These are phyloP conservation scores for Fragosphaeria purpurea DNA, from an alignment of 2,329 filamentous ascomycete genomes.

Conservation along the genomic window DNA sequence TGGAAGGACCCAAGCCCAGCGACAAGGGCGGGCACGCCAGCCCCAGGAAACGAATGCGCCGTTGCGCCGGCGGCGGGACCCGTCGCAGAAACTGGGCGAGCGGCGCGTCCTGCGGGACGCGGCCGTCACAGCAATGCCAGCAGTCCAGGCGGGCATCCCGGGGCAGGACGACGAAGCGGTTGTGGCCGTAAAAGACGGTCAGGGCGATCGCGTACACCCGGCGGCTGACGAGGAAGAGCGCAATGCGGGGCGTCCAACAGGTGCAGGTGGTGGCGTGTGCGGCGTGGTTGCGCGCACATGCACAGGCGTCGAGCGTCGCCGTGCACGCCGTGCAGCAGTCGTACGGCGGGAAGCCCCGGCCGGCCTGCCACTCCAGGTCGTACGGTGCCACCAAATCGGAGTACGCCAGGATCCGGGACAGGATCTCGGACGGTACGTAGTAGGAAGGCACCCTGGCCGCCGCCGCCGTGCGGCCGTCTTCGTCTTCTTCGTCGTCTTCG, in stretches of 20 bases:
- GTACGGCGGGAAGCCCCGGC: background rate
- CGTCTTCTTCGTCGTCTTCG: no score
- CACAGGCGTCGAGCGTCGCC: conserved; percentile 1
- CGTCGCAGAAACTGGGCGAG: background rate
- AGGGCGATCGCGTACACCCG: background rate
- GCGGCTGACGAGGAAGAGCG: background rate
- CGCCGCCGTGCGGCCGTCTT: no score
- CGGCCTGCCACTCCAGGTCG: conserved; percentile 1
- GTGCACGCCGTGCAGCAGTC: conserved; percentile 1
- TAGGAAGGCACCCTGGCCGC: background rate
- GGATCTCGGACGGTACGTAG: background rate
- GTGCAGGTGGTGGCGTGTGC: background rate
- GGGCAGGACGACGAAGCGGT: conserved; percentile 1
- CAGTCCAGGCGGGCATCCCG: no score
- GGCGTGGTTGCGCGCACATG: background rate
- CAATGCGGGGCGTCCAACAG: background rate
- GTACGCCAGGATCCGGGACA: background rate
- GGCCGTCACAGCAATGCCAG: no score
- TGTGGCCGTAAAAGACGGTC: background rate
- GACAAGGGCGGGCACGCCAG: background rate
- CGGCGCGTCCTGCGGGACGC: background rate
- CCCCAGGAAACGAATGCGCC: background rate
- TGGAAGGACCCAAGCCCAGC: no score
- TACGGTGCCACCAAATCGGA: background rate
- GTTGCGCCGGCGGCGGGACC: background rate